These are phyloP conservation scores for Amniculicola lignicola DNA, from an alignment of 495 filamentous ascomycete species.

Conservation along the genomic window DNA sequence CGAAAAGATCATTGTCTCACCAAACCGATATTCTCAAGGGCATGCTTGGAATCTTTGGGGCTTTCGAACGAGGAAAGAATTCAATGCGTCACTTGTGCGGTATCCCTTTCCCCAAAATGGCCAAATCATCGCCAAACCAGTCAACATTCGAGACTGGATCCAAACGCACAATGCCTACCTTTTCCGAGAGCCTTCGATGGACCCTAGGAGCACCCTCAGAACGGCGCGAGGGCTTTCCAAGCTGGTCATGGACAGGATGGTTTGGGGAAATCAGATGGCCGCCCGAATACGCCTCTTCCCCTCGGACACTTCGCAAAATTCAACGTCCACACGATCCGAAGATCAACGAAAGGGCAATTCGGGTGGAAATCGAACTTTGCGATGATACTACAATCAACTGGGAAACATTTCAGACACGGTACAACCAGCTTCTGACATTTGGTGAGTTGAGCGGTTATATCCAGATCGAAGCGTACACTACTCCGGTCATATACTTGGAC, in stretches of 20 bases:
- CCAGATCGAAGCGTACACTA: too few species aligned
- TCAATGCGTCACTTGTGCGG: neutral
- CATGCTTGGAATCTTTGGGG: neutral
- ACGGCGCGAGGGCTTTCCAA: conserved; percentile 2
- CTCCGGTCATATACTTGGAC: too few species aligned
- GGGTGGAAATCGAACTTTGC: too few species aligned
- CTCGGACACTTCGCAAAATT: neutral
- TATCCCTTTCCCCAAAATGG: neutral
- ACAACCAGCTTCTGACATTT: neutral
- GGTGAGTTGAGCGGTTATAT: too few species aligned
- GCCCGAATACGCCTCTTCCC: neutral
- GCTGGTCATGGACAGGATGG: conserved; percentile 10
- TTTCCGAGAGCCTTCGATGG: neutral
- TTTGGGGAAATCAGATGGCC: neutral
- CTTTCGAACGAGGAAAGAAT: neutral
- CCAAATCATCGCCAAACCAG: neutral
- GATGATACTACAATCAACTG: neutral
- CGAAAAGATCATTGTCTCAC: neutral
- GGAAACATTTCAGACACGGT: neutral
- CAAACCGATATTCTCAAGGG: conserved; percentile 3
- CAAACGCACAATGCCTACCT: neutral
- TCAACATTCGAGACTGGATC: neutral
- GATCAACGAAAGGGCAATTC: neutral
- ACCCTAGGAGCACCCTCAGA: neutral
- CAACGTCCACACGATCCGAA: neutral